phyloP scores from a whole-genome alignment of 2,329 filamentous ascomycete genomes.

The Fusarium kyushuense region DNA sequence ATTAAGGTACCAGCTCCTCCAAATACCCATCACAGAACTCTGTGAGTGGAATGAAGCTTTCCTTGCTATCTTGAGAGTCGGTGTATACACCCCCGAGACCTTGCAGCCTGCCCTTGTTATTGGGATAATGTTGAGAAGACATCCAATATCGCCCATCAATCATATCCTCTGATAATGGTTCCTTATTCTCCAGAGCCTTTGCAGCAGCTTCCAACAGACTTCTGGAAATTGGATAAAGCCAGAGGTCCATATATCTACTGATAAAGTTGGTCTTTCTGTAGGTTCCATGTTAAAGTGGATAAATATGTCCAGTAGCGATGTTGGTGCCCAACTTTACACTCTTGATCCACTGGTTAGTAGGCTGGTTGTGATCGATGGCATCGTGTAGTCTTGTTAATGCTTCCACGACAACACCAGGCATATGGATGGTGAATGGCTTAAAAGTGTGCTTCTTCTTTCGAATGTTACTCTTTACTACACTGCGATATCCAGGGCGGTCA shows the following conservation, averaged over 20 bases:
- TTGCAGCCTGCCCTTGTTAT: background rate
- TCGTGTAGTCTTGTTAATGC: slow-evolving; percentile 51
- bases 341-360: slow-evolving; percentile 50
- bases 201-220: slow-evolving; percentile 19
- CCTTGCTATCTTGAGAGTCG: background rate
- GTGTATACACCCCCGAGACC: background rate
- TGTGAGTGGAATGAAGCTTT: background rate
- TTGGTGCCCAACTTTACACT: slow-evolving; percentile 53
- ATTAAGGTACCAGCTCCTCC: background rate
- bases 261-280: slow-evolving; percentile 34
- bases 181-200: background rate
- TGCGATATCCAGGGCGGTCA: slow-evolving; percentile 24
- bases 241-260: slow-evolving; percentile 29
- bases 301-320: slow-evolving; percentile 46
- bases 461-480: slow-evolving; percentile 41
- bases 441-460: slow-evolving; percentile 46
- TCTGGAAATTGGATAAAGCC: slow-evolving; percentile 28
- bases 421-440: slow-evolving; percentile 48
- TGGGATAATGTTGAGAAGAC: slow-evolving; percentile 6
- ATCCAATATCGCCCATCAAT: slow-evolving; percentile 29
- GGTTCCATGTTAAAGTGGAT: slow-evolving; percentile 32
- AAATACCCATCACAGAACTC: background rate
- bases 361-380: slow-evolving; percentile 44
- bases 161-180: slow-evolving; percentile 15
- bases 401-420: slow-evolving; percentile 50